Evolutionary conservation across 176 grass and related monocot species (phyloP), one percentile per base, ranked within the genome.

Genomic region (Triticum turgidum): DNA sequence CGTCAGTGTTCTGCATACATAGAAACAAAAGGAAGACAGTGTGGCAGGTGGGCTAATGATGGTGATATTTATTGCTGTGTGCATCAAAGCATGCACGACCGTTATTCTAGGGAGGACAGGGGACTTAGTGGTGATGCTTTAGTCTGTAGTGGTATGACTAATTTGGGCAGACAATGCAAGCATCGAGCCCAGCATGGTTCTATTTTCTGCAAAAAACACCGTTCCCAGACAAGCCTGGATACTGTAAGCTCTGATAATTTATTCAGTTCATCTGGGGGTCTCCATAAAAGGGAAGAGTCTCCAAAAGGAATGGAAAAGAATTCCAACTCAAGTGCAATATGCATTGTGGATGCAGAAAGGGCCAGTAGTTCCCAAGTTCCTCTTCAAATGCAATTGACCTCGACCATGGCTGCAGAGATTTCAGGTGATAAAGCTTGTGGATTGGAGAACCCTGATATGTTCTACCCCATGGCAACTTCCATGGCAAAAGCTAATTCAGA

Each of bases 1-100:
- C 77, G 89, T 65, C 94, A 99, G 80, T 99, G 97, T 83, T 86
- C 88, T 87, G 94, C 94, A 80, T 96, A 89, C 69, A 92, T 99
- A 76, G 90, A 91, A 87, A 81, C 94, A 30, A 99, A 99, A 68
- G 94, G 97, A 74, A 92, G 97, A 65, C 94, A 94, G 51, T 99
- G 97, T 77, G 97, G 92, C 89, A 91, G 97, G 86, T 99, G 97
- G 97, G 97, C 97, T 56, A 99, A 92, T 86, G 97, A 99, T 91
- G 87, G 94, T 78, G 92, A 94, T 83, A 87, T 94, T 63, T 99
- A 90, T 73, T 99, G 97, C 79, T 99, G 97, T 65, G 97, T 94
- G 52, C 97, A 99, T 88, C 89, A 96, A 81, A 96, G 83, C 89
- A 85, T 94, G 82, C 88, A 94, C 80, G 92, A 87, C 47, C 83